These are phyloP conservation scores for Durotheca rogersii DNA, from an alignment of 495 filamentous ascomycete species.

Conservation along the genomic window DNA sequence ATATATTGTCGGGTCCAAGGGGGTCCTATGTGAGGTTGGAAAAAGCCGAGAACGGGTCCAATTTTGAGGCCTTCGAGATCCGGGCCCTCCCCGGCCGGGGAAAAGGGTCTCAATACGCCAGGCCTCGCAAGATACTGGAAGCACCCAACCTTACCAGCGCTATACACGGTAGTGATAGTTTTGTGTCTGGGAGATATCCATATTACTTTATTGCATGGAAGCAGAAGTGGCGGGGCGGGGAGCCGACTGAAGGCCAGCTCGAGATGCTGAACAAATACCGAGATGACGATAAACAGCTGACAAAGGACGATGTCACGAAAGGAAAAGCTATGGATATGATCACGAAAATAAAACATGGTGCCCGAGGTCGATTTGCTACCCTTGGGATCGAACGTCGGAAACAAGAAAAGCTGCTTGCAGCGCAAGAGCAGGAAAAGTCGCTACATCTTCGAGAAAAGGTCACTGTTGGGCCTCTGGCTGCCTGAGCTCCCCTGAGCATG, in stretches of 20 bases:
- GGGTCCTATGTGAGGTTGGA: constrained; percentile 67
- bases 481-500: no score
- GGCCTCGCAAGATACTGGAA: constrained; percentile 64
- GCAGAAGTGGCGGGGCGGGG: constrained; percentile 65
- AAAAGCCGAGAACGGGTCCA: constrained; percentile 29
- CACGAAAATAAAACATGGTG: constrained; percentile 83
- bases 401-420: constrained; percentile 43
- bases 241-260: constrained; percentile 70
- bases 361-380: constrained; percentile 64
- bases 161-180: constrained; percentile 81
- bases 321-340: constrained; percentile 91
- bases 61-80: constrained; percentile 42
- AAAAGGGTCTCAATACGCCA: constrained; percentile 58
- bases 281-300: constrained; percentile 55
- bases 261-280: constrained; percentile 69
- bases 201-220: constrained; percentile 55
- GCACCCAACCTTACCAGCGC: constrained; percentile 65
- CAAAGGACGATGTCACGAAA: constrained; percentile 62
- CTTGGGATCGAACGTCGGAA: constrained; percentile 52
- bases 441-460: constrained; percentile 55
- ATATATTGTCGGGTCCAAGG: constrained; percentile 59
- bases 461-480: constrained; percentile 63
- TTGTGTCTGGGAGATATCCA: constrained; percentile 63
- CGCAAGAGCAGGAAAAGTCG: constrained; percentile 44
- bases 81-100: constrained; percentile 37